Conservation (phyloP, 1,139 yeast species). For the Trichomonascaceae sp. region DNA sequence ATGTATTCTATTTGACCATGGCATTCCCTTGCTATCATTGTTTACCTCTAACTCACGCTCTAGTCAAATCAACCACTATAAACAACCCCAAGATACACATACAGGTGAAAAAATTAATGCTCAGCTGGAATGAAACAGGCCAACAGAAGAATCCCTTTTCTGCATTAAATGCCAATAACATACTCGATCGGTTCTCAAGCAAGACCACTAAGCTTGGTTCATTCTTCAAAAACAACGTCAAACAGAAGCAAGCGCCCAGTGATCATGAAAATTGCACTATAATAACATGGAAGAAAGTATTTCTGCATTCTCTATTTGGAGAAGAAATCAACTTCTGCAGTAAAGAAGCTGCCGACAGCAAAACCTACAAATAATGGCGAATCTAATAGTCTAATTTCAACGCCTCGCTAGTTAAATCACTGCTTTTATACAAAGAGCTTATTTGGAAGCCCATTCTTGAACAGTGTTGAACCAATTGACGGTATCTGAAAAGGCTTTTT, state of each 20-base stretch:
- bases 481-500: conserved; percentile 60
- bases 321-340: conserved; percentile 21
- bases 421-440: neutral
- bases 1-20: neutral
- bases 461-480: conserved; percentile 42
- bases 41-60: neutral
- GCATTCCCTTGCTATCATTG: neutral
- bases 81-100: neutral
- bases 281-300: conserved; percentile 25
- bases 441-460: neutral
- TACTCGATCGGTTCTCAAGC: neutral
- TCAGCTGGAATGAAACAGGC: neutral
- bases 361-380: conserved; percentile 9
- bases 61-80: neutral
- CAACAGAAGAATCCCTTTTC: neutral
- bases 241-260: neutral
- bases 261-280: conserved; percentile 17
- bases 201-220: neutral
- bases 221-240: neutral
- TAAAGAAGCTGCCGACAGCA: conserved; percentile 13
- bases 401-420: neutral
- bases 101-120: neutral
- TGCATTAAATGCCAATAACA: neutral
- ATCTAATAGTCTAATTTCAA: neutral
- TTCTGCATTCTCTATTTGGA: conserved; percentile 24